Conservation (phyloP, 345 rosid genomes). For the Sonneratia caseolaris region DNA sequence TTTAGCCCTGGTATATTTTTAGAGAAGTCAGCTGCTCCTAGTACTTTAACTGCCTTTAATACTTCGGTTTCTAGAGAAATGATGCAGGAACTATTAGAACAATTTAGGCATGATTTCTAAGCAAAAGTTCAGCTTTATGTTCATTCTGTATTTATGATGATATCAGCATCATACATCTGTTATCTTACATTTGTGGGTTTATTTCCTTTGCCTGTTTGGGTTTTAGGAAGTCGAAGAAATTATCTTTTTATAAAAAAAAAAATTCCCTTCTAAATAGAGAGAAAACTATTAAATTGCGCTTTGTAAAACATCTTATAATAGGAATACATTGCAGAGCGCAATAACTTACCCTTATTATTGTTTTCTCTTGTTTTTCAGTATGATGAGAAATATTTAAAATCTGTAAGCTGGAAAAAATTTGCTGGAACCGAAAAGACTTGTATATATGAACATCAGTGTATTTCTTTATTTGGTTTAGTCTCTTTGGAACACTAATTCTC, state of each 20-base stretch:
- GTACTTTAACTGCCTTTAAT: neutral
- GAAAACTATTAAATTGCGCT: too few species aligned
- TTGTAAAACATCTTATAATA: neutral
- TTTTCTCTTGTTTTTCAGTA: neutral
- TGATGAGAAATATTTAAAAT: neutral
- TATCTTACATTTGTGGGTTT: neutral
- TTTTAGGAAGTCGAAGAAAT: neutral
- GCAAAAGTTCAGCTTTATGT: neutral
- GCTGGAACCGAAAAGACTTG: neutral
- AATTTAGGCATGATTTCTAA: neutral
- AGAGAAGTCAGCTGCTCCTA: neutral
- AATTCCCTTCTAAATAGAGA: neutral
- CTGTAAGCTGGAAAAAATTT: conserved; percentile 1
- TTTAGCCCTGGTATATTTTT: conserved; percentile 41
- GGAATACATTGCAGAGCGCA: neutral
- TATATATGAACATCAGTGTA: neutral
- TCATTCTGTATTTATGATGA: neutral
- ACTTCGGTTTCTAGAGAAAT: too few species aligned
- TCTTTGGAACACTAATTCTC: neutral
- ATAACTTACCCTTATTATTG: neutral
- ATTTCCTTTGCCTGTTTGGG: neutral
- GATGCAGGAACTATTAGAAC: neutral
- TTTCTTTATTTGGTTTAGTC: neutral
- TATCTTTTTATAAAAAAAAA: neutral
- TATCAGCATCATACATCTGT: neutral